phyloP scores from a whole-genome alignment of 371 early-diverging fungal genomes.

The Circinella umbellata region DNA sequence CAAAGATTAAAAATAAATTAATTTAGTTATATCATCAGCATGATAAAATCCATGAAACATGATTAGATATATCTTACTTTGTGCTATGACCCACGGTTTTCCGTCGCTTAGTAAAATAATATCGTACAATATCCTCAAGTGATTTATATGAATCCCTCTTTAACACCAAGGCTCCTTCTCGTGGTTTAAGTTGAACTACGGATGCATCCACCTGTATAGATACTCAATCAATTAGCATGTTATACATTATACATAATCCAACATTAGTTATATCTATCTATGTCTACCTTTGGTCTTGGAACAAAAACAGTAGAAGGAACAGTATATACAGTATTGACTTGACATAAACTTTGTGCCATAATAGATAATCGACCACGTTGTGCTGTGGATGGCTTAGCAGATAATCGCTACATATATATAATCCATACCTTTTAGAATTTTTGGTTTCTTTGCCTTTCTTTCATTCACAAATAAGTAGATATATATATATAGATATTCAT shows the following conservation, averaged over 20 bases:
- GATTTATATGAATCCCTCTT: constrained; percentile 24
- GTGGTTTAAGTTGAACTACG: constrained; percentile 71
- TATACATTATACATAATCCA: too few species aligned
- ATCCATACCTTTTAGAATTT: not conserved
- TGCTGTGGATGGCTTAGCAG: constrained; percentile 55
- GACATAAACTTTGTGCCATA: constrained; percentile 75
- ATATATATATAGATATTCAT: too few species aligned
- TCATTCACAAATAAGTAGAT: too few species aligned
- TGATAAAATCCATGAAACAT: too few species aligned
- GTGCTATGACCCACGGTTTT: constrained; percentile 75
- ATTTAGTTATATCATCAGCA: not conserved
- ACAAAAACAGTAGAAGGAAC: constrained; percentile 73
- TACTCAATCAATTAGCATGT: too few species aligned
- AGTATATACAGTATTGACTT: constrained; percentile 65
- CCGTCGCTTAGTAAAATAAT: constrained; percentile 73
- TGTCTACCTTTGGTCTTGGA: constrained; percentile 66
- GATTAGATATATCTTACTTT: constrained; percentile 33
- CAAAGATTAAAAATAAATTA: not conserved
- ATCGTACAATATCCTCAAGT: constrained; percentile 69
- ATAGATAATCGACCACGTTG: constrained; percentile 75
- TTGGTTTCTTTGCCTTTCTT: too few species aligned
- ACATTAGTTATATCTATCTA: not conserved
- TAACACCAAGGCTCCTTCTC: constrained; percentile 23
- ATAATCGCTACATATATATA: constrained; percentile 57
- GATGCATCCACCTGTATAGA: constrained; percentile 66